Evolutionary conservation across 345 rosid species (phyloP), one percentile per base, ranked within the genome.

Genomic region (Citrus australasica): DNA sequence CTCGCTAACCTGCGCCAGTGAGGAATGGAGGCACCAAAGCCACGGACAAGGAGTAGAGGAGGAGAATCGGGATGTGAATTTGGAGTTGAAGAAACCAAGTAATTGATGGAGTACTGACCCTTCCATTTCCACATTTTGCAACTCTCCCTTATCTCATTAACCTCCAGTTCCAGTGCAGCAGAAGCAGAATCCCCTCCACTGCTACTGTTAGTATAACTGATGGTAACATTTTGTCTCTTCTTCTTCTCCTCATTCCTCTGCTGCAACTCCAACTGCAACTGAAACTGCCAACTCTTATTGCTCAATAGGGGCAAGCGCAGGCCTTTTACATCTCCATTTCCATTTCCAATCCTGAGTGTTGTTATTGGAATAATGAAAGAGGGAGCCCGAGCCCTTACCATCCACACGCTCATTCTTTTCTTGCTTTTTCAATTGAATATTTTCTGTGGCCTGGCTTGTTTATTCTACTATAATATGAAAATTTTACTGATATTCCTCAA

Each of bases 11-110:
- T 92, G 84, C 97, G 88, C 98, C 98, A 93, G 66, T 93, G 98
- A 82, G 97, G 92, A 84, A 95, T 87, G 35, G 97, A 95, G 69
- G 98, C 98, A 7, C 98, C 98, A 32, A 32, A 32, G 33, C 33
- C 33, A 32, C 4, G 33, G 33, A 32, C 33, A 32, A 32, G 5
- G 33, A 32, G 33, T 32, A 32, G 5, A 32, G 33, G 33, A 32
- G 33, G 33, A 32, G 33, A 32, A 32, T 32, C 78, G 22, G 80
- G 40, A 51, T 80, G 64, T 35, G 89, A 84, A 62, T 53, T 77
- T 48, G 84, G 79, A 32, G 78, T 68, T 16, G 85, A 82, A 42
- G 85, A 80, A 77, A 88, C 90, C n/a, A 93, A 91, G 90, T 93
- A 94, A 65, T 92, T 94, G 42, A 93, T 85, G 38, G 92, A 83